Conservation (phyloP, 106 monocot species). For the Dendrobium catenatum region DNA sequence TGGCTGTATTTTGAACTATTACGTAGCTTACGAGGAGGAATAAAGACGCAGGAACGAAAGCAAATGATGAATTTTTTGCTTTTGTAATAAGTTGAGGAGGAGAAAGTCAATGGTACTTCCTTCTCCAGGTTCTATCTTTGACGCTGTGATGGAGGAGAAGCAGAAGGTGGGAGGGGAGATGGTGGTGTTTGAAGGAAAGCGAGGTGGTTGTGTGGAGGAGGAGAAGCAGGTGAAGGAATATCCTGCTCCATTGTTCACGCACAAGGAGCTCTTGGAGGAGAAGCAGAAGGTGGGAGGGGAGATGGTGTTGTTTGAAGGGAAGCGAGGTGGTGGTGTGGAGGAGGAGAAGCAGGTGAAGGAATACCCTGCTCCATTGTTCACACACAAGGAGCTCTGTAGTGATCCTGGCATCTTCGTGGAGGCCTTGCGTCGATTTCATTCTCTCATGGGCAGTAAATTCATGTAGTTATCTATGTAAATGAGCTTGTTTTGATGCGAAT, state of each 20-base stretch:
- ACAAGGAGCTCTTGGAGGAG: neutral
- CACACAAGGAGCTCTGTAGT: constrained; percentile 44
- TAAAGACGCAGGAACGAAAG: neutral
- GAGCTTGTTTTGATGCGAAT: neutral
- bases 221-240: constrained; percentile 27
- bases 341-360: constrained; percentile 11
- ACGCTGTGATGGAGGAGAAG: constrained; percentile 3
- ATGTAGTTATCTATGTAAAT: constrained; percentile 30
- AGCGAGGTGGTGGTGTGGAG: neutral
- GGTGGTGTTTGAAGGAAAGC: constrained; percentile 3
- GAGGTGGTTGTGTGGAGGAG: neutral
- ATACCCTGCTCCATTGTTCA: constrained; percentile 49
- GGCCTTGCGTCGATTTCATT: constrained; percentile 54
- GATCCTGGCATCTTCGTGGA: constrained; percentile 44
- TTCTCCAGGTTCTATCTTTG: neutral
- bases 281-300: constrained; percentile 8
- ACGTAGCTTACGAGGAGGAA: neutral
- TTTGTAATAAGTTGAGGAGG: neutral
- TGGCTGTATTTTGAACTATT: constrained; percentile 2
- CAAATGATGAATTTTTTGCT: neutral
- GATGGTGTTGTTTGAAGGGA: constrained; percentile 4
- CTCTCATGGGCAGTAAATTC: constrained; percentile 61
- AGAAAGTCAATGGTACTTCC: too few species aligned
- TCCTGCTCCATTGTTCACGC: constrained; percentile 40
- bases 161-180: constrained; percentile 5